These are phyloP conservation scores for Mitragyna speciosa DNA, from an alignment of 257 asterid species.

Conservation along the genomic window DNA sequence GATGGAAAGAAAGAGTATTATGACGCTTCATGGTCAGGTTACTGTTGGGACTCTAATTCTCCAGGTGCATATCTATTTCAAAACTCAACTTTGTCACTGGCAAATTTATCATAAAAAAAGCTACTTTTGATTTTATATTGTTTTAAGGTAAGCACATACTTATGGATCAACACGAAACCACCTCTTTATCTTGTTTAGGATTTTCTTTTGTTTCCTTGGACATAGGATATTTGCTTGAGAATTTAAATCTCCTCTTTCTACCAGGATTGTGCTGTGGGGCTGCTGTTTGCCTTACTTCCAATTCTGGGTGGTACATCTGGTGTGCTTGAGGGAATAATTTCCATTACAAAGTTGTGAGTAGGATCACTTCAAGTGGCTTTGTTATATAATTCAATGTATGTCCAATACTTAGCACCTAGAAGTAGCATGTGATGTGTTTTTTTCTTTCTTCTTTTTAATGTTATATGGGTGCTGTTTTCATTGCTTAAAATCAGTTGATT, in stretches of 20 bases:
- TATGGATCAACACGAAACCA: background rate
- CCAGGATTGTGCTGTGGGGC: constrained; percentile 89
- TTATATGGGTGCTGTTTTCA: background rate
- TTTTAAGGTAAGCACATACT: background rate
- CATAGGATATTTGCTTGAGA: constrained; percentile 16
- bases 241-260: constrained; percentile 30
- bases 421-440: background rate
- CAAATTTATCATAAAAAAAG: background rate
- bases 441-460: background rate
- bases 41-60: constrained; percentile 79
- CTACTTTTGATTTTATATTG: constrained; percentile 13
- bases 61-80: constrained; percentile 50
- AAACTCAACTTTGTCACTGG: constrained; percentile 1
- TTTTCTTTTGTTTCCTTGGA: constrained; percentile 11
- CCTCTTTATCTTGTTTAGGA: constrained; percentile 7
- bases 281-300: constrained; percentile 86
- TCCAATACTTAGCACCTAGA: background rate
- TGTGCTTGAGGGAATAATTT: constrained; percentile 68
- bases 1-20: constrained; percentile 73
- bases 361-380: background rate
- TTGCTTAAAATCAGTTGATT: background rate
- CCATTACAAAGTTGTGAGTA: constrained; percentile 72
- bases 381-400: background rate
- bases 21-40: constrained; percentile 74
- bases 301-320: constrained; percentile 87